These are phyloP conservation scores for Phoma sp. DNA, from an alignment of 2,329 filamentous ascomycete genomes.

Conservation along the genomic window DNA sequence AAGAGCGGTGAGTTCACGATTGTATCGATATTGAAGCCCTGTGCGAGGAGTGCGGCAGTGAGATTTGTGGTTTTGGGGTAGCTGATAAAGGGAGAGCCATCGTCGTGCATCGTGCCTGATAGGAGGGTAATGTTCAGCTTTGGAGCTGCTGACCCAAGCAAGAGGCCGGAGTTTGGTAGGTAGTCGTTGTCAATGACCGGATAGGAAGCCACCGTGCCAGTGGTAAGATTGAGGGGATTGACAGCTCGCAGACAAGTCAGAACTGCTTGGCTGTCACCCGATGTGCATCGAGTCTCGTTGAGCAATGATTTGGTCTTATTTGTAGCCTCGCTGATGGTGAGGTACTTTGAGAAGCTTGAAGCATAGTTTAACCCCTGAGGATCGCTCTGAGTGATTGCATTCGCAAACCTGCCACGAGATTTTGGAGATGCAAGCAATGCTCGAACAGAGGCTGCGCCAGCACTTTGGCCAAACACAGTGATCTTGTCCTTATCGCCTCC, in stretches of 20 bases:
- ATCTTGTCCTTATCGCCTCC: conserved; percentile 45
- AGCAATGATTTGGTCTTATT: conserved; percentile 29
- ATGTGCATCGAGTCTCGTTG: conserved; percentile 32
- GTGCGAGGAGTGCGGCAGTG: conserved; percentile 23
- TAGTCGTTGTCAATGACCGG: conserved; percentile 43
- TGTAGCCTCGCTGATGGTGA: conserved; percentile 31
- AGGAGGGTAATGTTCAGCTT: conserved; percentile 30
- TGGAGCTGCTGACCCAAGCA: conserved; percentile 25
- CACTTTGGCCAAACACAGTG: conserved; percentile 49
- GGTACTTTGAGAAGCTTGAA: conserved; percentile 31
- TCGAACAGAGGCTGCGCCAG: conserved; percentile 49
- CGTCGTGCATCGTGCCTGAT: conserved; percentile 40
- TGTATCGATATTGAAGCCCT: conserved; percentile 21
- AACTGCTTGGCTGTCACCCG: conserved; percentile 8
- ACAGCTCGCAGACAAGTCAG: conserved; percentile 33
- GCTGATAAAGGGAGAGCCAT: conserved; percentile 38
- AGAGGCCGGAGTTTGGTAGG: conserved; percentile 30
- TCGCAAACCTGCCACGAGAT: conserved; percentile 56
- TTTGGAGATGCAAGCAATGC: conserved; percentile 58
- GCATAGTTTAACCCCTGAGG: conserved; percentile 30
- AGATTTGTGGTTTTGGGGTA: conserved; percentile 32
- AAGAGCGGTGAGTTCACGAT: conserved; percentile 11
- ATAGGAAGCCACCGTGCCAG: conserved; percentile 23
- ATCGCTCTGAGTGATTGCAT: conserved; percentile 50
- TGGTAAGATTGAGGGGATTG: conserved; percentile 24